These are phyloP conservation scores for Rubroshorea leprosula DNA, from an alignment of 345 rosid genomes.

Conservation along the genomic window DNA sequence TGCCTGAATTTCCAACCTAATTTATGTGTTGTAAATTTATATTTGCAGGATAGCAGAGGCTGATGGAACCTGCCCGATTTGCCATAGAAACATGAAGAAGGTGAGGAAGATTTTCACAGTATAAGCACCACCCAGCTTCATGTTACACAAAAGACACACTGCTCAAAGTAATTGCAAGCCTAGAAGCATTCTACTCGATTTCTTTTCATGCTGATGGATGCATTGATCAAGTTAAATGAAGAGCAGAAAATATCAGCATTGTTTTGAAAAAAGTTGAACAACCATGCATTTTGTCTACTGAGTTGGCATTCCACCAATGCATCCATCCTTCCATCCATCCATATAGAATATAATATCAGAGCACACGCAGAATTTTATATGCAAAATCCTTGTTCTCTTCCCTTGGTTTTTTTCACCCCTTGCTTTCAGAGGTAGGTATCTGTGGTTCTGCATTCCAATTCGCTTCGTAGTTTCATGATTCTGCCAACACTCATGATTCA, in stretches of 20 bases:
- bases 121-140: conserved; percentile 10
- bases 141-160: neutral
- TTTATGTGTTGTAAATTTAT: conserved; percentile 1
- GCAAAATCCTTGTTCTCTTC: neutral
- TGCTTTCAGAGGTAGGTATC: neutral
- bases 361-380: neutral
- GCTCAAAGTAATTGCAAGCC: conserved; percentile 6
- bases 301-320: conserved; percentile 1
- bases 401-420: neutral
- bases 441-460: neutral
- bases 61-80: conserved; percentile 73
- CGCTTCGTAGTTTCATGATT: neutral
- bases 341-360: neutral
- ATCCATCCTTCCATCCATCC: neutral
- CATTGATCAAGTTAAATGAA: too few species aligned
- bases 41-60: conserved; percentile 78
- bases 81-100: conserved; percentile 81
- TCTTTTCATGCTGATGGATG: conserved; percentile 4
- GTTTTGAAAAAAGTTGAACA: conserved; percentile 9
- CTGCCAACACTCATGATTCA: neutral
- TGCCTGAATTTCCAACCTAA: neutral
- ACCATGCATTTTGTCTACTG: conserved; percentile 8
- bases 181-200: neutral
- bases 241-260: neutral
- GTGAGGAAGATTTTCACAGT: conserved; percentile 86